Base-by-base conservation (phyloP, 2,329 filamentous ascomycete species). In the Tothia fuscella region DNA sequence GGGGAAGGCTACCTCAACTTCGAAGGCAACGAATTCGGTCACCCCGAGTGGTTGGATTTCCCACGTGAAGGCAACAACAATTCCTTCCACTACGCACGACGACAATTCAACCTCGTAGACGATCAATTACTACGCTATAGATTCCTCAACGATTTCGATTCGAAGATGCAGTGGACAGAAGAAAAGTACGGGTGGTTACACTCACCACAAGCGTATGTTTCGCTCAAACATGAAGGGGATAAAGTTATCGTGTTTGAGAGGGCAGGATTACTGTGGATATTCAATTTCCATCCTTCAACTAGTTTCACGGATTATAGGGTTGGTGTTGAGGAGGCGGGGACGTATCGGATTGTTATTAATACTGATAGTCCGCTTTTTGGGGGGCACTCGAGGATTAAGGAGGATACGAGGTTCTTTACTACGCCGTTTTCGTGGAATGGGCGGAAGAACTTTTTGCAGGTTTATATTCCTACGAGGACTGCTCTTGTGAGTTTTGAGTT, bases 21-120 rank as follows among this genome's bases (percentile, higher is more conserved):
- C 53, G 88, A 95, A 65, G 91, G 91, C 47, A 98, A 98, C 62
- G 91, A 98, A 62, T 98, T 98, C 56, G 91, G 91, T 1, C 91
- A 98, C 58, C 91, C 91, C 0, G 91, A 98, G 63, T 98, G 91
- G 91, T 82, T 98, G 29, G 91, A 98, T 61, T 98, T 98, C 63
- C 91, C 91, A 3, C 83, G 91, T 39, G 86, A 80, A 54, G 91
- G 91, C 45, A 95, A 95, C 64, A 67, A 79, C 55, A 93, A 94
- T 64, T 91, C 83, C 34, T 95, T 88, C 70, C 89, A 85, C 78
- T 94, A 94, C 57, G 88, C 88, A 3, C 78, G 91, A 17, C 82
- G 91, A 45, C 89, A 95, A 60, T 78, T 95, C 51, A 96, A 98
- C 62, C 74, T 98, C 13, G 80, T 86, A 0, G 86, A 95, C 41